Conservation (phyloP, 2,329 filamentous ascomycete genomes). For the Penicillium oxalicum region DNA sequence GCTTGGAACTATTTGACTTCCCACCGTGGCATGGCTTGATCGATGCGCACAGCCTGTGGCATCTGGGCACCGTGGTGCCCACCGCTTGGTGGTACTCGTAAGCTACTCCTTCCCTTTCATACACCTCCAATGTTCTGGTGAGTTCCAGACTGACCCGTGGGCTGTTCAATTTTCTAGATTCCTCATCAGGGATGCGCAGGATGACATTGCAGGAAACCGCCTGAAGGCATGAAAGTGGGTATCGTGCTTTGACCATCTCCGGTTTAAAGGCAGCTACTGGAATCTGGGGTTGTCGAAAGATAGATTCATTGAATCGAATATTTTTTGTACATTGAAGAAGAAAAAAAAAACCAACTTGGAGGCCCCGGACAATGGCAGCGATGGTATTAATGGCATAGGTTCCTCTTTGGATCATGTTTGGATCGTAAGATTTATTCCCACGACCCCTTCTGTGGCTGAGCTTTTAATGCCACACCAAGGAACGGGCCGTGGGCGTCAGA, state of each 20-base stretch:
- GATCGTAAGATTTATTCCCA: conserved; percentile 12
- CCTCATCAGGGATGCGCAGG: conserved; percentile 74
- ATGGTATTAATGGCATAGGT: too few relatives aligned
- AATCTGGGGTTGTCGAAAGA: too few relatives aligned
- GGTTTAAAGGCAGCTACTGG: too few relatives aligned
- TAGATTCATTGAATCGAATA: too few relatives aligned
- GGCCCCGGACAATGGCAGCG: too few relatives aligned
- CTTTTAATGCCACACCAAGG: conserved; percentile 13
- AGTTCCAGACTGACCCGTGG: too few relatives aligned
- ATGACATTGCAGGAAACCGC: conserved; percentile 68
- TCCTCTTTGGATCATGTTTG: too few relatives aligned
- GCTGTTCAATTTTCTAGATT: conserved; percentile 56
- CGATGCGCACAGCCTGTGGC: conserved; percentile 94
- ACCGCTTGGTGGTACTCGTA: conserved; percentile 92
- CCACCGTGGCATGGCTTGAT: conserved; percentile 73
- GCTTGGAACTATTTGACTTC: conserved; percentile 91
- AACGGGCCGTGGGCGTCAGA: background rate
- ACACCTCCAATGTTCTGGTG: conserved; percentile 2
- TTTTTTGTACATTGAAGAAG: too few relatives aligned
- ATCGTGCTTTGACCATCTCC: background rate
- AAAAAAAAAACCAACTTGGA: too few relatives aligned
- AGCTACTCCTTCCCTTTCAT: conserved; percentile 33
- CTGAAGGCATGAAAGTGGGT: conserved; percentile 56
- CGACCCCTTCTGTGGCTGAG: background rate
- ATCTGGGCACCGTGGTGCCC: conserved; percentile 83